phyloP scores from a whole-genome alignment of 192 early-diverging fungal genomes.

The Coemansia sp. region DNA sequence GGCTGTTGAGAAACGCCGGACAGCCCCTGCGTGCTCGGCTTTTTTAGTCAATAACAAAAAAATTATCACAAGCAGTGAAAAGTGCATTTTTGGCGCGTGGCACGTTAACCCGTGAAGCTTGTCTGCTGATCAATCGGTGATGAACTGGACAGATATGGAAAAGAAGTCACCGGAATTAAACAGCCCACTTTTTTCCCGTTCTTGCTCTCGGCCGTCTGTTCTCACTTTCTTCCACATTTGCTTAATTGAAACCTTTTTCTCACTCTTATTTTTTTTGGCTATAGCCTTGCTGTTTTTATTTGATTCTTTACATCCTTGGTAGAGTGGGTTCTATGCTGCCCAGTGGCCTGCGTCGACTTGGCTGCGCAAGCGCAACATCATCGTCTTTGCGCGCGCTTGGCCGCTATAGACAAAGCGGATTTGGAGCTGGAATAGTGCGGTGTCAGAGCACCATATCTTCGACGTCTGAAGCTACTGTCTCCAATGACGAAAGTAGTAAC shows the following conservation, averaged over 20 bases:
- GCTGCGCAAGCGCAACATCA: background rate
- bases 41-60: background rate
- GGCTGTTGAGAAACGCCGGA: constrained; percentile 1
- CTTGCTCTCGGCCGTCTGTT: background rate
- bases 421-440: background rate
- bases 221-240: background rate
- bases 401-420: background rate
- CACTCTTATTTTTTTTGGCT: background rate
- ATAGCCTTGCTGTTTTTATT: background rate
- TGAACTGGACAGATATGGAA: background rate
- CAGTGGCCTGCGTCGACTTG: background rate
- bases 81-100: background rate
- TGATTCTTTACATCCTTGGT: background rate
- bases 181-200: constrained; percentile 1
- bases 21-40: background rate
- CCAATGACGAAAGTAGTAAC: constrained; percentile 4
- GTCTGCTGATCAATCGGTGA: background rate
- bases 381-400: background rate
- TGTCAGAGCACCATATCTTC: constrained; percentile 26
- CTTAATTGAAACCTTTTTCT: background rate
- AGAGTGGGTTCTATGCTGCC: constrained; percentile 2
- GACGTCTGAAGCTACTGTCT: constrained; percentile 12
- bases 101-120: background rate
- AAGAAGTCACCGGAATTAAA: background rate
- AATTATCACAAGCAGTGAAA: background rate